These are phyloP conservation scores for Syncephalastrum monosporum DNA, from an alignment of 371 early-diverging fungal genomes.

Conservation along the genomic window DNA sequence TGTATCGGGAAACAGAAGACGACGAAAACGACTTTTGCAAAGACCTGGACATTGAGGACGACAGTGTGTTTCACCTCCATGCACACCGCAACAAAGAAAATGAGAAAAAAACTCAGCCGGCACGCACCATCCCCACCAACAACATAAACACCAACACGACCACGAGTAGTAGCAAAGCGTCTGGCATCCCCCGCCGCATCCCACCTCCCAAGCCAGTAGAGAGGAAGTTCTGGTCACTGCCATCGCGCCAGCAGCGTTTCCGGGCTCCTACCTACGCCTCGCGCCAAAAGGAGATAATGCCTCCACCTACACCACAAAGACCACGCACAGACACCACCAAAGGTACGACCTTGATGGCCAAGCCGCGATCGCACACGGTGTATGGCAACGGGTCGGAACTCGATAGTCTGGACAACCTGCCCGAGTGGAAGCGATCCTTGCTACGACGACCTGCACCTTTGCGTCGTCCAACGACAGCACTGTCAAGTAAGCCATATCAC, in stretches of 20 bases:
- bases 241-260: neutral
- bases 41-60: conserved; percentile 22
- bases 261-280: conserved; percentile 1
- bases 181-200: no score
- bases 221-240: neutral
- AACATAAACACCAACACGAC: no score
- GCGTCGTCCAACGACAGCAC: no score
- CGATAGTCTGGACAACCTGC: conserved; percentile 34
- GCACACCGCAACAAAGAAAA: neutral
- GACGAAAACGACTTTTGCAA: conserved; percentile 36
- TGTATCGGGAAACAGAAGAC: conserved; percentile 7
- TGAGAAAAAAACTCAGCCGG: no score
- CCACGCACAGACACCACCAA: conserved; percentile 1
- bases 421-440: conserved; percentile 16
- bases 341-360: conserved; percentile 18
- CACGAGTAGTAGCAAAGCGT: no score
- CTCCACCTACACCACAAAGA: neutral
- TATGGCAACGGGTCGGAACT: conserved; percentile 31
- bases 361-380: conserved; percentile 12
- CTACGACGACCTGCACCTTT: no score
- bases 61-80: conserved; percentile 8
- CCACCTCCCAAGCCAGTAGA: neutral
- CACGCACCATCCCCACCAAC: no score
- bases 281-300: neutral
- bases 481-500: no score